A percentile compares a stretch with the other conserved stretches of the same genome.
phyloP scores from a whole-genome alignment of 345 rosid genomes.

The Boechera divaricarpa region DNA sequence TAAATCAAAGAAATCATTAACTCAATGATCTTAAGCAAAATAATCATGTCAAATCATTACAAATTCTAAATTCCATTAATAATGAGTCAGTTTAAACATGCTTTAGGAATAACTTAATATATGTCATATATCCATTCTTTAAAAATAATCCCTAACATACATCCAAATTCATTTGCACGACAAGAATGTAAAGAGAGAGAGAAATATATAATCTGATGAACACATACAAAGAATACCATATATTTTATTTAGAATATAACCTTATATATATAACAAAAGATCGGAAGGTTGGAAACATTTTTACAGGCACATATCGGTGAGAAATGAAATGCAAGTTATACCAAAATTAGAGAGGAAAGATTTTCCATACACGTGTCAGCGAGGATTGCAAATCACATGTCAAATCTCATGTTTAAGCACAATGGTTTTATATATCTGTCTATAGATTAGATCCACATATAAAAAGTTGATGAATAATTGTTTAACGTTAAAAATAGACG shows the following conservation, averaged over 20 bases:
- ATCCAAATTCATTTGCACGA: background rate
- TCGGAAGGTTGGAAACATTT: background rate
- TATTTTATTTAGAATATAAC: background rate
- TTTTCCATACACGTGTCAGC: constrained; percentile 8
- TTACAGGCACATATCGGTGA: background rate
- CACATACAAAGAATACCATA: background rate
- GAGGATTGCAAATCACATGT: constrained; percentile 16
- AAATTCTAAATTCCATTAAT: background rate
- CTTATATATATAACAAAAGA: background rate
- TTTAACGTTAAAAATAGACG: constrained; percentile 7
- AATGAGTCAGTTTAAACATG: background rate
- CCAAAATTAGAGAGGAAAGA: background rate
- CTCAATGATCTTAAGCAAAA: background rate
- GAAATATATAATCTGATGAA: background rate
- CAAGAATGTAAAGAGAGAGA: background rate
- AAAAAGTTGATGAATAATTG: background rate
- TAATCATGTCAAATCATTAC: background rate
- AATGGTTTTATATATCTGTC: background rate
- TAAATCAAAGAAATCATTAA: background rate
- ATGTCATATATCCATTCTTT: background rate
- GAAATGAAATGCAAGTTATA: background rate
- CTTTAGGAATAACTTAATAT: background rate
- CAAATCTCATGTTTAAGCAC: constrained; percentile 17
- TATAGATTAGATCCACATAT: constrained; percentile 11
- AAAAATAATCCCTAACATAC: too few relatives aligned